Conservation (phyloP, 2,329 filamentous ascomycete species). For the Eutypa lata region DNA sequence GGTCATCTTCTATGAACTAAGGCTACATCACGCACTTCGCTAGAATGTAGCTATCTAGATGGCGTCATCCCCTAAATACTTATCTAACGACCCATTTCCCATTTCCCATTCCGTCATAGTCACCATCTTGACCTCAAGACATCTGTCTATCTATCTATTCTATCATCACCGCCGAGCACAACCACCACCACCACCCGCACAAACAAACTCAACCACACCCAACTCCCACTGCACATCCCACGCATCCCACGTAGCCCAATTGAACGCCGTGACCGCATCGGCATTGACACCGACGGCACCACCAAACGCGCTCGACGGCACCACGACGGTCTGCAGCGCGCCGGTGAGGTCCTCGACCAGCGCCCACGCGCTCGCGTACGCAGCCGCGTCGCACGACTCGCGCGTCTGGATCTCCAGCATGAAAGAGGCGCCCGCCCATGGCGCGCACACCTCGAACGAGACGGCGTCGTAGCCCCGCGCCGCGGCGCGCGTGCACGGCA, state of each 20-base stretch:
- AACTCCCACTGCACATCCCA: conserved; percentile 4
- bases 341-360: conserved; percentile 36
- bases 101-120: too few species aligned
- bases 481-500: conserved; percentile 37
- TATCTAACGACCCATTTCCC: too few species aligned
- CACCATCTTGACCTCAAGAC: too few species aligned
- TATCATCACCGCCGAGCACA: too few species aligned
- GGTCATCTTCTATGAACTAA: too few species aligned
- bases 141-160: too few species aligned
- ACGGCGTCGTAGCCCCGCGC: conserved; percentile 38
- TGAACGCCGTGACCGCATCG: conserved; percentile 37
- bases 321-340: conserved; percentile 34
- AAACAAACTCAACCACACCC: conserved; percentile 4
- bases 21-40: too few species aligned
- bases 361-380: conserved; percentile 35
- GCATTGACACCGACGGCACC: conserved; percentile 35
- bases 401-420: conserved; percentile 43
- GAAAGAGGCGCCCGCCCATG: conserved; percentile 27
- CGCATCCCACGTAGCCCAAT: conserved; percentile 15
- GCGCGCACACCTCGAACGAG: conserved; percentile 40
- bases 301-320: conserved; percentile 38
- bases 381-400: conserved; percentile 32
- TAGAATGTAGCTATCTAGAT: too few species aligned
- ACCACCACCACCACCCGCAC: neutral
- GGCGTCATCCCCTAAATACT: too few species aligned